Evolutionary conservation across 345 rosid species (phyloP).

Genomic region (Populus deltoides): DNA sequence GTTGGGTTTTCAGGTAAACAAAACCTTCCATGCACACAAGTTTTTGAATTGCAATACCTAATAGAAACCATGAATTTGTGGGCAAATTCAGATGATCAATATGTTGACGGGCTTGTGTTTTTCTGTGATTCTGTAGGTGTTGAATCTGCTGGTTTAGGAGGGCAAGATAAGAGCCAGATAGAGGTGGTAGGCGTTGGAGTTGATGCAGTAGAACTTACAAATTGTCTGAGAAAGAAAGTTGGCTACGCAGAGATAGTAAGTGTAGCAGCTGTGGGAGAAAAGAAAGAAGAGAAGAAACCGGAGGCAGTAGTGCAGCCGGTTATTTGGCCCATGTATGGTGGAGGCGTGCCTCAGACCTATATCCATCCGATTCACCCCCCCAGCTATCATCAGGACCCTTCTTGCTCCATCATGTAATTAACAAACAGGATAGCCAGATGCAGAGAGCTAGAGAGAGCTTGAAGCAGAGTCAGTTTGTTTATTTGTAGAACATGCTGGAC

Average conservation of each 20-base stretch:
- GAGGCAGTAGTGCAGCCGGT: too few relatives aligned
- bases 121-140: not conserved
- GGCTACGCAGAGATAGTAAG: slow-evolving; percentile 10
- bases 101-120: too few relatives aligned
- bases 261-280: slow-evolving; percentile 1
- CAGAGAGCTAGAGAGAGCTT: too few relatives aligned
- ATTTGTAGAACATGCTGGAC: too few relatives aligned
- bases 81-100: not conserved
- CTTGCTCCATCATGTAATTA: not conserved
- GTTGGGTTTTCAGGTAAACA: slow-evolving; percentile 17
- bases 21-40: not conserved
- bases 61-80: not conserved
- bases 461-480: too few relatives aligned
- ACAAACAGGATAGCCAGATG: too few relatives aligned
- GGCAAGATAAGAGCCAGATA: slow-evolving; percentile 10
- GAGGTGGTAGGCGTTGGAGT: slow-evolving; percentile 13
- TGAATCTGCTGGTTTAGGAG: not conserved
- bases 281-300: not conserved
- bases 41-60: not conserved
- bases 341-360: not conserved
- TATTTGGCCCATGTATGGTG: not conserved
- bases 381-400: too few relatives aligned
- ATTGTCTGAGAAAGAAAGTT: not conserved
- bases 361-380: too few relatives aligned
- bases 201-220: slow-evolving; percentile 6